Base-by-base conservation (phyloP, 2,329 filamentous ascomycete species). In the Chalaropsis ovoidea region DNA sequence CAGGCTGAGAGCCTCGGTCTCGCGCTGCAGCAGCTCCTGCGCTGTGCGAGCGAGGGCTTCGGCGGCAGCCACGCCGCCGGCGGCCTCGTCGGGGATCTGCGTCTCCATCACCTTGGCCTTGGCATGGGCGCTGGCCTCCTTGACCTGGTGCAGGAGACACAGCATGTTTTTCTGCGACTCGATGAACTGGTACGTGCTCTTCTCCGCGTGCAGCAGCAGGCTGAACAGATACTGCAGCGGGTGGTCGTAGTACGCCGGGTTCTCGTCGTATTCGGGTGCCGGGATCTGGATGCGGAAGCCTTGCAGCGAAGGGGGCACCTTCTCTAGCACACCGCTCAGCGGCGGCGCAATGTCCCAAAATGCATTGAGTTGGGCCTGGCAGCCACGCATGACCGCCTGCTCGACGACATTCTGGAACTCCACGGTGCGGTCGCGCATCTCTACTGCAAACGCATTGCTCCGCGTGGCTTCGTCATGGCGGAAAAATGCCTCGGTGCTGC, bases 311-410 rank as follows among this genome's bases (percentile, higher is more conserved):
- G 76, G 73, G 0, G 91, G 92, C 24, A 96, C 86, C 71, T 88
- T 88, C 67, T 95, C 89, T 11, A 95, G 81, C 60, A 97, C 79
- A 17, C 86, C 81, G 31, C 87, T 81, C 0, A 99, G 81, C 2
- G 86, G 85, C 2, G 94, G 94, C 1, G 92, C 93, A 71, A 97
- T 95, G 72, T 99, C 94, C 94, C 94, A 99, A 74, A 97, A 99
- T 0, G 93, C 92, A 10, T 88, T 92, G 1, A 96, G 82, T 75
- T 97, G 94, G 65, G 90, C 84, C 73, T 96, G 91, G 11, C 97
- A 90, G 17, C 93, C 94, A 10, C 89, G 86, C 22, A 86, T 85
- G 24, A 96, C 92, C 65, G 94, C 94, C 70, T 86, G 82, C 73
- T 96, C 90, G 39, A 96, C 84, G 6, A 94, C 84, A 60, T 82